These are phyloP conservation scores for Madurella fahalii DNA, from an alignment of 2,329 filamentous ascomycete genomes.

Conservation along the genomic window DNA sequence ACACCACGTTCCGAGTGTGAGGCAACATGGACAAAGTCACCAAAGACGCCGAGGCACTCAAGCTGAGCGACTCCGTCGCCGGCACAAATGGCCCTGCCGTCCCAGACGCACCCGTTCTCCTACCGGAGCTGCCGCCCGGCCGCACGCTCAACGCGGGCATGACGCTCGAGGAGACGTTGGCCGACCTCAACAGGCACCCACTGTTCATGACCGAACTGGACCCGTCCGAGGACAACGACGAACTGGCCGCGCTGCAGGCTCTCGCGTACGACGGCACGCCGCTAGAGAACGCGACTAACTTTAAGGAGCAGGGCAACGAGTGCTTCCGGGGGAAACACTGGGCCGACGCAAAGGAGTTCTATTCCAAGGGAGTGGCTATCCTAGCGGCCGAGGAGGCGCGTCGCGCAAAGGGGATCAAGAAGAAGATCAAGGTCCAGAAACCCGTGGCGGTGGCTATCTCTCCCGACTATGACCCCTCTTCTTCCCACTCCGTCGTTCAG, in stretches of 20 bases:
- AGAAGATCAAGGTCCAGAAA: slow-evolving; percentile 5
- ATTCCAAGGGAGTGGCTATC: slow-evolving; percentile 77
- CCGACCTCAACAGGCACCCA: slow-evolving; percentile 60
- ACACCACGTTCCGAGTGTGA: neutral
- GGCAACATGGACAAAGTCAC: slow-evolving; percentile 15
- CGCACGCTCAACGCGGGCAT: slow-evolving; percentile 40
- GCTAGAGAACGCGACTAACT: slow-evolving; percentile 74
- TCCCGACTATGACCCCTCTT: neutral
- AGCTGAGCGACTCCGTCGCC: slow-evolving; percentile 1
- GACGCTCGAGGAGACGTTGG: slow-evolving; percentile 52
- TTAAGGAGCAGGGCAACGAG: slow-evolving; percentile 92
- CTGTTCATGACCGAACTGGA: slow-evolving; percentile 95
- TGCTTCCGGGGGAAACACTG: slow-evolving; percentile 70
- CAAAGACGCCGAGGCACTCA: slow-evolving; percentile 13
- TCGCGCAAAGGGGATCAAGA: slow-evolving; percentile 12
- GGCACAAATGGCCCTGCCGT: slow-evolving; percentile 1
- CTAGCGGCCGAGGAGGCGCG: slow-evolving; percentile 61
- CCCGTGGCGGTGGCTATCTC: neutral
- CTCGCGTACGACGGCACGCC: slow-evolving; percentile 90
- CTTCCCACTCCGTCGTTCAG: slow-evolving; percentile 32
- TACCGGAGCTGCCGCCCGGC: slow-evolving; percentile 45
- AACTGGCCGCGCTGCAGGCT: slow-evolving; percentile 82
- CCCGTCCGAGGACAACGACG: slow-evolving; percentile 65
- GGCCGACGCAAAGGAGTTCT: slow-evolving; percentile 85
- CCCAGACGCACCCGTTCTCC: slow-evolving; percentile 7